Evolutionary conservation across 768 basidiomycete genomes (phyloP), one percentile per base, ranked within the genome.

Genomic region (Hygrocybe punicea): DNA sequence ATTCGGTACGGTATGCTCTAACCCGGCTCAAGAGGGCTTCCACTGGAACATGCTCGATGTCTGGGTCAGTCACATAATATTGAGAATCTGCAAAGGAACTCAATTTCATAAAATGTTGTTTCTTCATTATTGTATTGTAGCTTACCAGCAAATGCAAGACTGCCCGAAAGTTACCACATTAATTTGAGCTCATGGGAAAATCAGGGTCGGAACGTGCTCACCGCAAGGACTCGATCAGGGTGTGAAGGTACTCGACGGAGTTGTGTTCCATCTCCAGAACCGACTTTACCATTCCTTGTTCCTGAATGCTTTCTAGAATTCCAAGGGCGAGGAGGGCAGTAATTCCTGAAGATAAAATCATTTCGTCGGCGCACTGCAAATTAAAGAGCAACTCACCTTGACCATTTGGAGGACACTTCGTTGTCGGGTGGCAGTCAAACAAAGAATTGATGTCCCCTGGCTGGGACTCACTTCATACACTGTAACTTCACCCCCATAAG

Each of bases 361-460:
- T 45, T 19, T 16, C 11, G 58, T 8, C 40, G 19, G n/a, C n/a
- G 42, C 54, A 45, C 24, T 11, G 19, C 2, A 19, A 5, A 40
- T 44, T 44, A 52, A 58, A 11, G 66, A 40, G 9, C 4, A 1
- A 25, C 56, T 33, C 53, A 75, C 95, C 96, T 82, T 98, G 95
- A 8, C 96, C 94, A 68, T 97, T 98, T 0, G 96, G 96, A 7
- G 95, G 96, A 64, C 93, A 96, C 92, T 93, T n/a, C n/a, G 44
- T 6, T 45, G 36, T 51, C n/a, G 51, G 36, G n/a, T n/a, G 47
- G 51, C 37, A 62, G 53, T 17, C 59, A 51, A 11, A 19, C 29
- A 39, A 17, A 8, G 52, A 37, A 10, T 8, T 47, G 23, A 45
- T 17, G 33, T 10, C 24, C 29, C 44, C 52, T 47, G 44, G 13